Percentiles rank a stretch among this genome's conserved stretches.
Conservation (phyloP, 305 asterid genomes). For the Solanum aculeatissimum region DNA sequence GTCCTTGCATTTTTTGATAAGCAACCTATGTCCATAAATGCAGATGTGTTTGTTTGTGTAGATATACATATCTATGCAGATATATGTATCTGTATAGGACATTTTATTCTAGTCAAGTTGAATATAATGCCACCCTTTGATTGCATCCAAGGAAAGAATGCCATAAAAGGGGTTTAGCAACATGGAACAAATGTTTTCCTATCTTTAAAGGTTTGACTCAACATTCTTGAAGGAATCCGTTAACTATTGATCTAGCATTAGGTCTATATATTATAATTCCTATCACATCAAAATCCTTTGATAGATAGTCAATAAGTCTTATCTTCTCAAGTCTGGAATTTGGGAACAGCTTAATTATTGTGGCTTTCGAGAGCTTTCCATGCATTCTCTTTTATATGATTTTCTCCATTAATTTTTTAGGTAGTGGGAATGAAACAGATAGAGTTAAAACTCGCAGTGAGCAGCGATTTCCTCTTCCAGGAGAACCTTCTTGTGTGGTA, state of each 20-base stretch:
- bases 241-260: neutral
- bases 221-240: neutral
- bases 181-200: neutral
- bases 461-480: constrained; percentile 71
- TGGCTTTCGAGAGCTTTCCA: neutral
- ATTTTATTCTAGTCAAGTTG: neutral
- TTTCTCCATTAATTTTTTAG: constrained; percentile 16
- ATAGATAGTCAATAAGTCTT: neutral
- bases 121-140: neutral
- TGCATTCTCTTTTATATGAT: neutral
- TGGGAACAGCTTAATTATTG: neutral
- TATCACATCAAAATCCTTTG: neutral
- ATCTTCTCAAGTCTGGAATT: neutral
- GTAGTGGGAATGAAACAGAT: constrained; percentile 23
- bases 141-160: neutral
- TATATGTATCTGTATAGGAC: neutral
- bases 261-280: neutral
- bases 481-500: constrained; percentile 68
- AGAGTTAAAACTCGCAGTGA: constrained; percentile 42
- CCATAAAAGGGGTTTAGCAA: neutral
- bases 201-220: neutral
- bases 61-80: neutral
- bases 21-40: neutral
- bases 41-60: neutral
- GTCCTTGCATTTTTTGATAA: neutral